phyloP scores from a whole-genome alignment of 768 basidiomycete species.

The Leccinum longicurvipes region DNA sequence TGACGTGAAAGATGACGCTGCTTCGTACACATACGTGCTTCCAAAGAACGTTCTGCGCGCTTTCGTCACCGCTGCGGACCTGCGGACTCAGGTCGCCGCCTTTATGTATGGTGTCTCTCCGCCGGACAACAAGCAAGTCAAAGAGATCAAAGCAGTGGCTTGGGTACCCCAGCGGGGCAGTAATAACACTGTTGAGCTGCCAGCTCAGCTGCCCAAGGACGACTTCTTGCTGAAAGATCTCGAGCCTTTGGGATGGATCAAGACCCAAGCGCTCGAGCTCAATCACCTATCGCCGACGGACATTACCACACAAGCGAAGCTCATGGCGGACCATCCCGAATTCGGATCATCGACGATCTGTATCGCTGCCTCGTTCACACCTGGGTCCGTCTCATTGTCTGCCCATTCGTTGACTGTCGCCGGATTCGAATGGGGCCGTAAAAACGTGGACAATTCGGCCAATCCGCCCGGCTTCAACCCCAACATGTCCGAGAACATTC shows the following conservation, averaged over 20 bases:
- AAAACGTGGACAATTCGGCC: conserved; percentile 81
- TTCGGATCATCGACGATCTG: conserved; percentile 94
- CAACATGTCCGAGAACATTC: conserved; percentile 97
- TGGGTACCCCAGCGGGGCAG: conserved; percentile 98
- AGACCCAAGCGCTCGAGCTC: conserved; percentile 92
- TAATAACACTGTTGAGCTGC: conserved; percentile 92
- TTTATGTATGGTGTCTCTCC: conserved; percentile 93
- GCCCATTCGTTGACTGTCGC: conserved; percentile 87
- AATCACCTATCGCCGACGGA: conserved; percentile 91
- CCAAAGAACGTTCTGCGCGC: conserved; percentile 96
- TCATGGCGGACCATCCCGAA: conserved; percentile 96
- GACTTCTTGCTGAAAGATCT: conserved; percentile 94
- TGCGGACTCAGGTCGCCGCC: conserved; percentile 94
- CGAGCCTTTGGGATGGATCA: conserved; percentile 94
- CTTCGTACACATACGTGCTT: conserved; percentile 90
- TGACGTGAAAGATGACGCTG: conserved; percentile 97
- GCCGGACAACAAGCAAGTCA: conserved; percentile 95
- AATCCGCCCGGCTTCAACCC: conserved; percentile 94
- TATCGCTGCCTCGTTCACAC: conserved; percentile 93
- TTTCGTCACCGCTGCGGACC: conserved; percentile 89
- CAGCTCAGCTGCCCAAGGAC: conserved; percentile 85
- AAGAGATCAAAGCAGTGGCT: conserved; percentile 97
- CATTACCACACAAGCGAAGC: conserved; percentile 89
- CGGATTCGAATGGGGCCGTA: conserved; percentile 98
- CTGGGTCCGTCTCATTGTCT: conserved; percentile 93